phyloP scores from a whole-genome alignment of 169 alveolate genomes.

The Eimeria praecox region DNA sequence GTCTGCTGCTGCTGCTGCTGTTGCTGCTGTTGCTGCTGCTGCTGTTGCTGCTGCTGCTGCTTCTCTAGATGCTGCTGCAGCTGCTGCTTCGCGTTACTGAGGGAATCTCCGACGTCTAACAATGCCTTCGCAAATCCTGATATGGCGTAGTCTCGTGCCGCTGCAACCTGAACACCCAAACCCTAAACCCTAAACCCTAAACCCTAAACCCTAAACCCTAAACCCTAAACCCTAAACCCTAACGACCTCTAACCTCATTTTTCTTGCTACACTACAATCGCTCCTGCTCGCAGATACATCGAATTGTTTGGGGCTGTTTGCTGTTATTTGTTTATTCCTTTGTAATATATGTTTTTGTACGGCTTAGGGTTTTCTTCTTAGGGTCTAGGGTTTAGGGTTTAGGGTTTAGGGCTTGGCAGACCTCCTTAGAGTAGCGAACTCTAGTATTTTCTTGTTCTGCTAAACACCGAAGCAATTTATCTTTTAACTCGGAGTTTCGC shows the following conservation, averaged over 20 bases:
- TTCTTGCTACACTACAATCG: not conserved
- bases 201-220: slow-evolving; percentile 12
- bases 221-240: slow-evolving; percentile 34
- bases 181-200: slow-evolving; percentile 26
- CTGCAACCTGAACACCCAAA: slow-evolving; percentile 86
- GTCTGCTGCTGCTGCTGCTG: slow-evolving; percentile 74
- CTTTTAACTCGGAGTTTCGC: not conserved
- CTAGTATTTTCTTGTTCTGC: slow-evolving; percentile 30
- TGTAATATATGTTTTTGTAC: not conserved
- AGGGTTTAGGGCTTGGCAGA: not conserved
- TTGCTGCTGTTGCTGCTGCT: slow-evolving; percentile 58
- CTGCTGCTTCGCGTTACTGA: slow-evolving; percentile 89
- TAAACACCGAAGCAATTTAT: slow-evolving; percentile 4
- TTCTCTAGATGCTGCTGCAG: slow-evolving; percentile 24
- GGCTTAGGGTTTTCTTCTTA: not conserved
- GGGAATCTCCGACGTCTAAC: slow-evolving; percentile 93
- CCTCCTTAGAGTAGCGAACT: slow-evolving; percentile 13
- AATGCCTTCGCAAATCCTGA: slow-evolving; percentile 94
- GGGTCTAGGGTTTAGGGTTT: not conserved
- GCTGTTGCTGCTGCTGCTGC: slow-evolving; percentile 73
- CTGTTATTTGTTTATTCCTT: not conserved
- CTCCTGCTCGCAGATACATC: not conserved
- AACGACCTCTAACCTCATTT: not conserved
- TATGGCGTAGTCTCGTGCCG: slow-evolving; percentile 90
- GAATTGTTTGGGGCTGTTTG: too few species aligned